These are phyloP conservation scores for Malbranchea zuffiana DNA, from an alignment of 2,329 filamentous ascomycete genomes.

Conservation along the genomic window DNA sequence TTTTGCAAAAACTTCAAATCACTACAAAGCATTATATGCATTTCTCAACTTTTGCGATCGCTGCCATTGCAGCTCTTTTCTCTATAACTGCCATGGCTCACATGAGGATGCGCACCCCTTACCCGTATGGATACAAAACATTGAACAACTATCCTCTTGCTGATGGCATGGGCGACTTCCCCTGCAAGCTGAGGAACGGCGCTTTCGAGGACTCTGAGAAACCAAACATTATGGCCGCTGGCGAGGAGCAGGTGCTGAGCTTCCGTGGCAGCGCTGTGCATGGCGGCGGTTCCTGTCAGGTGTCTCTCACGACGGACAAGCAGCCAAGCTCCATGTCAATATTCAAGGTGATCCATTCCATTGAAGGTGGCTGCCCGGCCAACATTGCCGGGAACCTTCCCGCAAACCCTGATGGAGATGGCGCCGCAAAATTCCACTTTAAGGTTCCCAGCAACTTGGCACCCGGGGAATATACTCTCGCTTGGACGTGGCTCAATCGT, in stretches of 20 bases:
- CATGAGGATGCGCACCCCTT: conserved; percentile 59
- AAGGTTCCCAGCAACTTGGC: conserved; percentile 60
- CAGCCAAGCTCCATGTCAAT: conserved; percentile 53
- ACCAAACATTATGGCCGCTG: conserved; percentile 53
- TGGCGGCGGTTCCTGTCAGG: conserved; percentile 84
- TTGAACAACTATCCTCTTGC: conserved; percentile 56
- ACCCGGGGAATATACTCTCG: conserved; percentile 66
- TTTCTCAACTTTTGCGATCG: conserved; percentile 18
- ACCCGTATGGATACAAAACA: conserved; percentile 45
- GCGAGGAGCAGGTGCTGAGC: conserved; percentile 48
- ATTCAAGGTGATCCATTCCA: conserved; percentile 85
- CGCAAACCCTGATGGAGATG: conserved; percentile 33
- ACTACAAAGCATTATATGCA: too few relatives aligned
- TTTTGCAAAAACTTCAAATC: too few relatives aligned
- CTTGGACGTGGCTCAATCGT: conserved; percentile 93
- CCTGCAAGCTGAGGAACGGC: conserved; percentile 58
- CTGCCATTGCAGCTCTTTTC: conserved; percentile 9
- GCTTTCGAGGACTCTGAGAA: conserved; percentile 33
- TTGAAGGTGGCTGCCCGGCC: conserved; percentile 74
- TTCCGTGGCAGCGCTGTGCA: conserved; percentile 69
- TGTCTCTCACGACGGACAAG: conserved; percentile 71
- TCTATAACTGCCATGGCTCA: conserved; percentile 55
- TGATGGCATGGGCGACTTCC: conserved; percentile 56
- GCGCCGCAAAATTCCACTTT: conserved; percentile 55
- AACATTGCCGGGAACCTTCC: conserved; percentile 49